These are phyloP conservation scores for Lasiosphaeris hirsuta DNA, from an alignment of 495 filamentous ascomycete genomes.

Conservation along the genomic window DNA sequence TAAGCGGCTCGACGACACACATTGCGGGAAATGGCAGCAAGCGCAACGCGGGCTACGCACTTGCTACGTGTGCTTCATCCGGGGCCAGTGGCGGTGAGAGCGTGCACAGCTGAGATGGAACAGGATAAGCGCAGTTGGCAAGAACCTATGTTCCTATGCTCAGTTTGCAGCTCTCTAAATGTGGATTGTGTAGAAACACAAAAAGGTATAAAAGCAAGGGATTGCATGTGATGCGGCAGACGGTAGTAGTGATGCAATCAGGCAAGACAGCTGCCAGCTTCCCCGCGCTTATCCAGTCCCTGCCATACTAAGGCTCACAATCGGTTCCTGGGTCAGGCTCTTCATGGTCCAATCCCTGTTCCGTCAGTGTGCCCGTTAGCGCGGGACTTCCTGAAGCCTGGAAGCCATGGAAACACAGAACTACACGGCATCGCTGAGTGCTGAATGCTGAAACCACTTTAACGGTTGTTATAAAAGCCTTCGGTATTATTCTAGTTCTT, in stretches of 20 bases:
- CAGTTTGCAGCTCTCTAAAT: background rate
- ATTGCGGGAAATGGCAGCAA: conserved; percentile 8
- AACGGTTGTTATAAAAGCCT: too few species aligned
- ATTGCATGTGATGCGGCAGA: conserved; percentile 8
- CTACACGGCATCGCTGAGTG: too few species aligned
- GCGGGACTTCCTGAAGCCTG: too few species aligned
- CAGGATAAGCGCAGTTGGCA: too few species aligned
- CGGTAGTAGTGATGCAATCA: background rate
- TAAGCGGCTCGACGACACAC: background rate
- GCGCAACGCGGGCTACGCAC: background rate
- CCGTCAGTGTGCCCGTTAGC: too few species aligned
- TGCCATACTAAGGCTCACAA: too few species aligned
- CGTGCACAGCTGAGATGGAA: background rate
- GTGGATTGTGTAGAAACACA: background rate
- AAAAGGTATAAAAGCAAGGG: background rate
- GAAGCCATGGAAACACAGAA: too few species aligned
- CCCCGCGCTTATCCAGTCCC: background rate
- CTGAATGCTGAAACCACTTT: too few species aligned
- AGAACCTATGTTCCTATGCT: background rate
- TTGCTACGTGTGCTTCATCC: conserved; percentile 10
- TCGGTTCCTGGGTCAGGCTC: too few species aligned
- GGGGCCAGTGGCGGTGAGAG: background rate
- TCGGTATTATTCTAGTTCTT: too few species aligned
- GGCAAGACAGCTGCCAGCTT: background rate
- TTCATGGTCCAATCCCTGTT: too few species aligned